These are phyloP conservation scores for Tricholomella constricta DNA, from an alignment of 768 basidiomycete genomes.

Conservation along the genomic window DNA sequence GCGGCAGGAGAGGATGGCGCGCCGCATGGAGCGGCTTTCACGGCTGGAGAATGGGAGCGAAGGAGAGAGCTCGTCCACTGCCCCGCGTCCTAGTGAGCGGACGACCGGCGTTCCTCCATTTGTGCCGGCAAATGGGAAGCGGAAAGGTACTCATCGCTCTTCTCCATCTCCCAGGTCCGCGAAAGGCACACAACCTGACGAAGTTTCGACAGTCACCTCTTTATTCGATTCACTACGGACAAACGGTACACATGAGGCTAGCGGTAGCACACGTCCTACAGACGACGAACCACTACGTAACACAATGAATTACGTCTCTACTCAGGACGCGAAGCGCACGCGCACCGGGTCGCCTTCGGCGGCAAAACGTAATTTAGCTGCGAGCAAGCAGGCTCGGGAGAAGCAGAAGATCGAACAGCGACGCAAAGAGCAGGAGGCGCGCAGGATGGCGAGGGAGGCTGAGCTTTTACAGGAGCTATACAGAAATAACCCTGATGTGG, in stretches of 20 bases:
- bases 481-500: slow-evolving; percentile 32
- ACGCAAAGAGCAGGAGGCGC: slow-evolving; percentile 37
- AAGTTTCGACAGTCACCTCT: slow-evolving; percentile 28
- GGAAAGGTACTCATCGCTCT: slow-evolving; percentile 44
- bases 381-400: slow-evolving; percentile 40
- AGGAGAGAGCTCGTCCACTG: slow-evolving; percentile 14
- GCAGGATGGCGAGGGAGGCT: slow-evolving; percentile 39
- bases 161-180: neutral
- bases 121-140: slow-evolving; percentile 37
- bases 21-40: slow-evolving; percentile 26
- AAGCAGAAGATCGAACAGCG: slow-evolving; percentile 43
- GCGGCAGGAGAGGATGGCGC: slow-evolving; percentile 31
- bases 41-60: slow-evolving; percentile 13
- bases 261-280: slow-evolving; percentile 19
- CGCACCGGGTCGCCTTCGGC: slow-evolving; percentile 50
- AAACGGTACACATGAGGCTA: slow-evolving; percentile 31
- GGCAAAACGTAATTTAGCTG: slow-evolving; percentile 38
- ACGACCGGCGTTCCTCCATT: slow-evolving; percentile 10
- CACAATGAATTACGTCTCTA: slow-evolving; percentile 31
- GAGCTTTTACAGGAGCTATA: slow-evolving; percentile 44
- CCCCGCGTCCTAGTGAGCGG: neutral
- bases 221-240: slow-evolving; percentile 37
- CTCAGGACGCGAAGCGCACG: slow-evolving; percentile 46
- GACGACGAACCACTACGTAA: slow-evolving; percentile 36
- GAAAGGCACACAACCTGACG: neutral